Base-by-base conservation (phyloP, 1,284 basidiomycete species). In the Peniophora sp. region DNA sequence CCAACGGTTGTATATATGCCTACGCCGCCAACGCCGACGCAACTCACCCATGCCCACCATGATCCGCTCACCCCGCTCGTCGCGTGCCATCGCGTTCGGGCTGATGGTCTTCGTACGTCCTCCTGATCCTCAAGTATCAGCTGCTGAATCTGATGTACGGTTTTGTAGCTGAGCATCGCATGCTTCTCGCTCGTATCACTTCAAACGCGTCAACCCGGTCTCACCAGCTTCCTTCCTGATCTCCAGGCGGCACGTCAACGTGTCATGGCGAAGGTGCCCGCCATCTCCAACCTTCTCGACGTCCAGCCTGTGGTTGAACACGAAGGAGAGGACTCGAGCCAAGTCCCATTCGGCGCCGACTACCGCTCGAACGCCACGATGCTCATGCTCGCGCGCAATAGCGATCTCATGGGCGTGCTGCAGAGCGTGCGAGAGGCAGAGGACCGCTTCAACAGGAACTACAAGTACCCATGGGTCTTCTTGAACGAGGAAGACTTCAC, bases 401-500 rank as follows among this genome's bases (percentile, higher is more conserved):
- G 69, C 27, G 88, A 92, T 60, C 57, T 87, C 3, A 74, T 78
- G 58, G 73, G 73, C 3, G 76, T 83, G n/a, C 65, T 87, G 20
- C 67, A 65, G 53, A 81, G 78, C 58, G 70, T 85, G n/a, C 67
- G 72, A 45, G 72, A 77, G 54, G 69, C 82, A n/a, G 80, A 84
- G 64, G 77, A 81, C 55, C 66, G 77, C 47, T 85, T 89, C 68
- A 90, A 90, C 63, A 71, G 72, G 51, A 75, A 75, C 52, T 79
- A 76, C 51, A 62, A 69, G 17, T 89, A 90, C 58, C 85, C 86
- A 3, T 89, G 83, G 66, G 79, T 86, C 15, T 82, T 89, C 61
- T 66, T 89, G 56, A 90, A 90, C 61, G 86, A 89, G 53, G 78
- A 80, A 54, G 70, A 71, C 1, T 91, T 88, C 60, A 69, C 74